phyloP scores from a whole-genome alignment of 2,329 filamentous ascomycete genomes.

The Trichoderma sp. region DNA sequence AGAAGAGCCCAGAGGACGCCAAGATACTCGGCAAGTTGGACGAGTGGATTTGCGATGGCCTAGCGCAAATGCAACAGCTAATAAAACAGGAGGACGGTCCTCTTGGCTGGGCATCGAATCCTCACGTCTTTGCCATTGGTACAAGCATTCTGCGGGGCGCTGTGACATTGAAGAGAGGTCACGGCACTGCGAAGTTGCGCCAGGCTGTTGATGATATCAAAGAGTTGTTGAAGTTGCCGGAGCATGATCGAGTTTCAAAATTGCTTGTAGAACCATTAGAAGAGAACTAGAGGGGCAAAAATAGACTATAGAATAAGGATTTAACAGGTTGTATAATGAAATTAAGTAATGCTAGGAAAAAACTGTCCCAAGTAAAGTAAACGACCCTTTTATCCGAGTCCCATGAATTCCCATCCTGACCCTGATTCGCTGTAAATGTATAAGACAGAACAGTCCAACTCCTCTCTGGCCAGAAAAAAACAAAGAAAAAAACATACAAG shows the following conservation, averaged over 20 bases:
- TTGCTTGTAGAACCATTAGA: constrained; percentile 29
- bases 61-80: constrained; percentile 50
- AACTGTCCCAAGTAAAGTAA: neutral
- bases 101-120: constrained; percentile 71
- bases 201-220: constrained; percentile 18
- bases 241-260: constrained; percentile 30
- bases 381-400: neutral
- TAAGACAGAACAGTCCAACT: neutral
- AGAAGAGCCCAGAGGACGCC: constrained; percentile 15
- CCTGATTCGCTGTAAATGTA: neutral
- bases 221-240: neutral
- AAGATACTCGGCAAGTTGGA: constrained; percentile 33
- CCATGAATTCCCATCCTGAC: neutral
- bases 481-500: neutral
- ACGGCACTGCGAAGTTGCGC: constrained; percentile 18
- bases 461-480: neutral
- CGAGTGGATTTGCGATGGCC: constrained; percentile 47
- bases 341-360: neutral
- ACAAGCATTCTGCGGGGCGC: constrained; percentile 47
- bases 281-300: neutral
- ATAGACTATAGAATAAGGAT: neutral
- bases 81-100: constrained; percentile 57
- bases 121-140: constrained; percentile 65
- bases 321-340: neutral
- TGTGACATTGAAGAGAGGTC: constrained; percentile 34